Conservation (phyloP, 2,329 filamentous ascomycete species). For the Tolypocladium tropicale region DNA sequence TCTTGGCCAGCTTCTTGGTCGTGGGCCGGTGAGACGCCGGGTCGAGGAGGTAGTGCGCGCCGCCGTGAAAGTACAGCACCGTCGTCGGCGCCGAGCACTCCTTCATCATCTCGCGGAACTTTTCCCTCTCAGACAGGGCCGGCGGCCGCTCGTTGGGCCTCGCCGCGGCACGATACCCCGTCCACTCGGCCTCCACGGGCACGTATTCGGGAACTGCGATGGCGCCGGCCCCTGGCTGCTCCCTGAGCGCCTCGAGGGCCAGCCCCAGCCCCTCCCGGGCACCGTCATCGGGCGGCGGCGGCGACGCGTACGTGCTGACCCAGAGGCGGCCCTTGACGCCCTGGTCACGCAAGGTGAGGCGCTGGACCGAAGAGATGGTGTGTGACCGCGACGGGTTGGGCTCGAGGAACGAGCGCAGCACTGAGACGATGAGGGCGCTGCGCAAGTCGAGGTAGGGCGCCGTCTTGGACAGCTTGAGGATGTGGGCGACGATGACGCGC, state of each 20-base stretch:
- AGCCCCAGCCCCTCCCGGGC: slow-evolving; percentile 47
- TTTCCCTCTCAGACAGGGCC: slow-evolving; percentile 48
- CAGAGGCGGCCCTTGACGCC: slow-evolving; percentile 72
- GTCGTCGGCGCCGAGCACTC: slow-evolving; percentile 55
- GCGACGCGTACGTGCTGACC: slow-evolving; percentile 62
- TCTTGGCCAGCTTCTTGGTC: slow-evolving; percentile 51
- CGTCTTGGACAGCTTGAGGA: slow-evolving; percentile 57
- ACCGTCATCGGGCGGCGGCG: slow-evolving; percentile 44
- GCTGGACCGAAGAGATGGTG: slow-evolving; percentile 54
- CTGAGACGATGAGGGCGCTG: slow-evolving; percentile 60
- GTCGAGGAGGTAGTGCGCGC: slow-evolving; percentile 64
- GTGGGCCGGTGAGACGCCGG: slow-evolving; percentile 54
- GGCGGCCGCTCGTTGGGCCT: slow-evolving; percentile 39
- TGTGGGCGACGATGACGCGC: slow-evolving; percentile 52
- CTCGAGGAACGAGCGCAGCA: slow-evolving; percentile 57
- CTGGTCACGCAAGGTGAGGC: slow-evolving; percentile 47
- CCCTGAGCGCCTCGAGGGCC: slow-evolving; percentile 31
- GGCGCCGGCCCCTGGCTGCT: slow-evolving; percentile 2
- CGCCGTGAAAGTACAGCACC: slow-evolving; percentile 66
- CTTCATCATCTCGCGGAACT: slow-evolving; percentile 56
- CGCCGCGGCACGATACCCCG: slow-evolving; percentile 52
- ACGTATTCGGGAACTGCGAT: slow-evolving; percentile 37
- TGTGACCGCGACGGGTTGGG: slow-evolving; percentile 25
- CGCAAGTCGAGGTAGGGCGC: slow-evolving; percentile 69
- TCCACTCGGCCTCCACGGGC: slow-evolving; percentile 65